Percentiles rank a stretch among this genome's conserved stretches.
Conservation (phyloP, 2,329 filamentous ascomycete genomes). For the Penicillium sp. region DNA sequence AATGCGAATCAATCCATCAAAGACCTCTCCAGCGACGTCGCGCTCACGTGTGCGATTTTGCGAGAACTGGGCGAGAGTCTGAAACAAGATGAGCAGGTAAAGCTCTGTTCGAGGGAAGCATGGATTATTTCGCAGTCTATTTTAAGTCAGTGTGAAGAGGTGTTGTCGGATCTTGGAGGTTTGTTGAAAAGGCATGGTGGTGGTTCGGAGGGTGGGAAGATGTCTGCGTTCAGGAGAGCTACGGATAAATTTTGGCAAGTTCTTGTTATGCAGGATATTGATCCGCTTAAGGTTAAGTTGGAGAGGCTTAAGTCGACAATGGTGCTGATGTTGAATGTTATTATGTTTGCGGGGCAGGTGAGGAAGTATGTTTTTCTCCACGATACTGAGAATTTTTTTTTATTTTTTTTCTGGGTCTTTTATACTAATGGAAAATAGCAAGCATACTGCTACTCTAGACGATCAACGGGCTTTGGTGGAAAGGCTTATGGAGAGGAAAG, state of each 20-base stretch:
- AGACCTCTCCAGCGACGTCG: constrained; percentile 35
- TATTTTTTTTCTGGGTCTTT: too few species aligned
- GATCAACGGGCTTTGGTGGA: too few species aligned
- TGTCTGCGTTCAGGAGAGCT: too few species aligned
- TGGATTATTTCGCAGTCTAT: constrained; percentile 11
- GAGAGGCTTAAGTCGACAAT: constrained; percentile 36
- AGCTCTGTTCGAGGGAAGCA: constrained; percentile 24
- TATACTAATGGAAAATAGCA: too few species aligned
- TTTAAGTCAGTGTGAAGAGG: constrained; percentile 27
- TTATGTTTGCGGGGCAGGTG: constrained; percentile 39
- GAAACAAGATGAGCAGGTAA: constrained; percentile 26
- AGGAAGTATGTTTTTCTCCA: too few species aligned
- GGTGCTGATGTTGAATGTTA: constrained; percentile 25
- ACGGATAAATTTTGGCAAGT: too few species aligned
- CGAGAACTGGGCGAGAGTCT: constrained; percentile 31
- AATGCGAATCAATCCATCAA: constrained; percentile 24
- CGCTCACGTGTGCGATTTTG: constrained; percentile 33
- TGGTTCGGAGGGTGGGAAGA: constrained; percentile 1
- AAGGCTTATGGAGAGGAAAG: too few species aligned
- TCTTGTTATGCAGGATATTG: constrained; percentile 27
- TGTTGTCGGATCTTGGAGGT: constrained; percentile 32
- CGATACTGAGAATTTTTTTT: too few species aligned
- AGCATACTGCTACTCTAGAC: too few species aligned
- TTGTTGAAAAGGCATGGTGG: too few species aligned
- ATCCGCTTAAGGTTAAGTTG: constrained; percentile 31